Evolutionary conservation across 1,284 basidiomycete species (phyloP).

Genomic region (Ustilago sp.): DNA sequence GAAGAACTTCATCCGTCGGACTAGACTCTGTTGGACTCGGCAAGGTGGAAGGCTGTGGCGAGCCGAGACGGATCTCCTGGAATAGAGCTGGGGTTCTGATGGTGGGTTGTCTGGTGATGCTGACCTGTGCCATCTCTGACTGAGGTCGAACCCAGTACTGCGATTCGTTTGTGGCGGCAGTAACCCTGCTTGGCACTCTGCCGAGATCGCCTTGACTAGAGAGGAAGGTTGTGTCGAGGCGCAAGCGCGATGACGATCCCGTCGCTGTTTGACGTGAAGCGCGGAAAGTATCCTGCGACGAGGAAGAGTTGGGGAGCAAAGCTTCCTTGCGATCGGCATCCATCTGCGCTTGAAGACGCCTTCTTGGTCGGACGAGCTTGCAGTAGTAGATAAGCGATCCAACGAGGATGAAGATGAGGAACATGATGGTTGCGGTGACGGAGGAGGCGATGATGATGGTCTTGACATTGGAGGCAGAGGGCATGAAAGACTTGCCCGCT

Average conservation of each 20-base stretch:
- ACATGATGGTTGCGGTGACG: slow-evolving; percentile 35
- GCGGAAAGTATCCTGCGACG: not conserved
- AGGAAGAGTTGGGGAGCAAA: slow-evolving; percentile 7
- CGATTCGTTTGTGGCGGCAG: slow-evolving; percentile 38
- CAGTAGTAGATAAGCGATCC: slow-evolving; percentile 39
- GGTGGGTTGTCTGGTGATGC: slow-evolving; percentile 11
- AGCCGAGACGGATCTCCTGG: slow-evolving; percentile 28
- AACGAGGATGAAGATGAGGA: slow-evolving; percentile 29
- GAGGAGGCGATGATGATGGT: slow-evolving; percentile 42
- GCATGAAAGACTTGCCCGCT: slow-evolving; percentile 33
- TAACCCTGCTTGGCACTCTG: slow-evolving; percentile 37
- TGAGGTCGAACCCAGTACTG: slow-evolving; percentile 40
- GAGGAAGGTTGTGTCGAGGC: slow-evolving; percentile 37
- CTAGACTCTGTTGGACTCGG: slow-evolving; percentile 15
- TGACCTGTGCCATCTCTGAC: slow-evolving; percentile 10
- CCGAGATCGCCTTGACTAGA: slow-evolving; percentile 37
- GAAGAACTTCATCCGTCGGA: slow-evolving; percentile 15
- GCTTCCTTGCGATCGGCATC: slow-evolving; percentile 27
- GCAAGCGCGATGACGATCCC: slow-evolving; percentile 19
- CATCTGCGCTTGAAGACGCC: slow-evolving; percentile 17
- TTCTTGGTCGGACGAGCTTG: slow-evolving; percentile 32
- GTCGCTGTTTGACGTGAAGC: slow-evolving; percentile 6
- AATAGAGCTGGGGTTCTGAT: slow-evolving; percentile 34
- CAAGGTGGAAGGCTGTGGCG: not conserved
- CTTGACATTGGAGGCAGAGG: slow-evolving; percentile 21